Conservation (phyloP, 768 basidiomycete genomes). For the Serendipita sp. region DNA sequence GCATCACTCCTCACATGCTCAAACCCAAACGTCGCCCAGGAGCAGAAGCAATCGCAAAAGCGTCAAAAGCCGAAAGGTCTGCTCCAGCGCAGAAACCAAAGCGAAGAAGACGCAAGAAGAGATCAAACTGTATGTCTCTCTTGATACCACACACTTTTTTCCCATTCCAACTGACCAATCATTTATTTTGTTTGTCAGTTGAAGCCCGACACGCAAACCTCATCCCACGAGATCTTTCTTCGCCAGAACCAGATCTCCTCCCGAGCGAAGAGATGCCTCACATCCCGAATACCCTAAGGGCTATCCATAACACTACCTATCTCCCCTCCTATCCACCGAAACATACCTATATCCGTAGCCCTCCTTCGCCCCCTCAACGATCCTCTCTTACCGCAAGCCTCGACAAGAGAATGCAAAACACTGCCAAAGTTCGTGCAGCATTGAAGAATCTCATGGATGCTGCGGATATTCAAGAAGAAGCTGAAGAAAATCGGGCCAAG, state of each 20-base stretch:
- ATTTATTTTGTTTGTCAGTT: neutral
- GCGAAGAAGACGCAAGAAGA: neutral
- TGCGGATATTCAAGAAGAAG: neutral
- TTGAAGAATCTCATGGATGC: neutral
- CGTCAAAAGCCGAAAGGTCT: neutral
- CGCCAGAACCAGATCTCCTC: neutral
- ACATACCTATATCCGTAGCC: neutral
- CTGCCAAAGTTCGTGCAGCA: neutral
- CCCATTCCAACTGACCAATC: neutral
- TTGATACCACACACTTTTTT: neutral
- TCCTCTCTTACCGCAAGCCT: neutral
- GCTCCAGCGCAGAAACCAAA: neutral
- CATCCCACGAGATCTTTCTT: neutral
- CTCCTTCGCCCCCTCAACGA: neutral
- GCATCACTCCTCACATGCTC: neutral
- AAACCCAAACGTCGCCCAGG: neutral
- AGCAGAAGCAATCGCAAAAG: neutral
- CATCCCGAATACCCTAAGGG: neutral
- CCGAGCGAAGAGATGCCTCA: neutral
- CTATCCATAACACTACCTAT: neutral
- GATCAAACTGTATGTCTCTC: neutral
- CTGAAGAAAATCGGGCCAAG: neutral
- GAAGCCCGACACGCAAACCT: neutral
- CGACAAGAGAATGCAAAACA: neutral
- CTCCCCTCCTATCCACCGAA: neutral